Percentiles rank a stretch among this genome's conserved stretches.
Evolutionary conservation across 2,329 filamentous ascomycete species (phyloP).

Genomic region (Pseudogymnoascus sp.): DNA sequence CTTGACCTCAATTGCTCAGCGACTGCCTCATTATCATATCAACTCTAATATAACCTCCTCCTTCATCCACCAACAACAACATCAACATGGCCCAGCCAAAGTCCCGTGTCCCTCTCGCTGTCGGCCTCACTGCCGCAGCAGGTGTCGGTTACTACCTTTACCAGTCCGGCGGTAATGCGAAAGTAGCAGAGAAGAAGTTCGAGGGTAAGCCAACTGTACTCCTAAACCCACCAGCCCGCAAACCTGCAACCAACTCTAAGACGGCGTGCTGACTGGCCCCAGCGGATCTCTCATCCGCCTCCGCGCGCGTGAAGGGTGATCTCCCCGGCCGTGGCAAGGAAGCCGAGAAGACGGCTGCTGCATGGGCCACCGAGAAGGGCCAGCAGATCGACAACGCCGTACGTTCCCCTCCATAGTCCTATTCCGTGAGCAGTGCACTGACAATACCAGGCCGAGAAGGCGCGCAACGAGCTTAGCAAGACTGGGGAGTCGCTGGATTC

Average conservation of each 20-base stretch:
- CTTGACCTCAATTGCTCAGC: neutral
- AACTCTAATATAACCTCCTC: conserved; percentile 7
- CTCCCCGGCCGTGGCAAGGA: conserved; percentile 55
- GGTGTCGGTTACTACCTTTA: conserved; percentile 88
- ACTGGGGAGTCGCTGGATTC: conserved; percentile 53
- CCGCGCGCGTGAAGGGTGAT: conserved; percentile 57
- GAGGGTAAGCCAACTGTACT: conserved; percentile 54
- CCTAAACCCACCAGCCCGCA: neutral
- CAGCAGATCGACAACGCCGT: conserved; percentile 63
- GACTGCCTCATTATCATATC: neutral
- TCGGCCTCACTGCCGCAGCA: conserved; percentile 57
- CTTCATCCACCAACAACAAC: neutral
- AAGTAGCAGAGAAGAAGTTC: conserved; percentile 75
- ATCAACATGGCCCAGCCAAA: conserved; percentile 28
- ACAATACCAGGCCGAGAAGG: conserved; percentile 46
- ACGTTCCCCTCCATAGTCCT: conserved; percentile 29
- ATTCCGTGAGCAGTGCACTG: neutral
- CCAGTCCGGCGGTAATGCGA: conserved; percentile 70
- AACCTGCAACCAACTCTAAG: neutral
- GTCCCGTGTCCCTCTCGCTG: conserved; percentile 32
- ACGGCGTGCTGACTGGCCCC: neutral
- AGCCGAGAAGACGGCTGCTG: conserved; percentile 56
- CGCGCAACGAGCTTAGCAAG: conserved; percentile 53
- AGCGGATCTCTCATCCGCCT: conserved; percentile 71
- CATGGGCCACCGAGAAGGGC: conserved; percentile 52